Percentiles rank a stretch among this genome's conserved stretches.
phyloP scores from a whole-genome alignment of 495 filamentous ascomycete species.

The Choiromyces venosus region DNA sequence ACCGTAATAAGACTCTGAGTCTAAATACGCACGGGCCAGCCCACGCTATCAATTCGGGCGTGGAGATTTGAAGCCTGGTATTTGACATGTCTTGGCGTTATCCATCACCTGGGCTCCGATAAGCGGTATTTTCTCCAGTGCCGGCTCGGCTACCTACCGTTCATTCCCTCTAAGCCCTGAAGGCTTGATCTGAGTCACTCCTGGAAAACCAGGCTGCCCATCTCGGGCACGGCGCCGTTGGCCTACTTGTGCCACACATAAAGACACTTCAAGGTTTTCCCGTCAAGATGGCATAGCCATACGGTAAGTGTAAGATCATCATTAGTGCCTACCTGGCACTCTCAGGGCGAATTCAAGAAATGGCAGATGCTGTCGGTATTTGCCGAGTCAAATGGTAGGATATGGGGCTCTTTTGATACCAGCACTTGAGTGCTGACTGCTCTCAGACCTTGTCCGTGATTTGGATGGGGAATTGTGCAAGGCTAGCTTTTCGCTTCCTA shows the following conservation, averaged over 20 bases:
- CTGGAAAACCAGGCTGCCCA: background rate
- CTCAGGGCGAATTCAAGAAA: background rate
- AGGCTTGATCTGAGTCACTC: background rate
- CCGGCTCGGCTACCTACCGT: background rate
- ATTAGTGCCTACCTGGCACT: background rate
- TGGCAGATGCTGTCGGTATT: background rate
- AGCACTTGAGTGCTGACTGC: background rate
- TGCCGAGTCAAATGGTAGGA: background rate
- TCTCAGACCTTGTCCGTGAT: background rate
- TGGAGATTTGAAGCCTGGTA: background rate
- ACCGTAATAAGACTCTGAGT: background rate
- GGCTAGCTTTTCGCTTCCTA: background rate
- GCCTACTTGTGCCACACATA: background rate
- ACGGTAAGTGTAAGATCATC: background rate
- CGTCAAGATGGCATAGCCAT: background rate
- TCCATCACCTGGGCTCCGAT: background rate
- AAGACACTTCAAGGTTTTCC: background rate
- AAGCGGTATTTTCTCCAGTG: background rate
- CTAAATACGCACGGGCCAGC: slow-evolving; percentile 2
- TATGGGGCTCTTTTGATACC: background rate
- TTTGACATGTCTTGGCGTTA: background rate
- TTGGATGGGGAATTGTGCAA: background rate
- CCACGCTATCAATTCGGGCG: background rate
- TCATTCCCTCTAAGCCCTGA: background rate
- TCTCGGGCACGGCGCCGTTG: background rate